Evolutionary conservation across 2,329 filamentous ascomycete genomes (phyloP), one percentile per base, ranked within the genome.

Genomic region (Venturiaceae sp.): DNA sequence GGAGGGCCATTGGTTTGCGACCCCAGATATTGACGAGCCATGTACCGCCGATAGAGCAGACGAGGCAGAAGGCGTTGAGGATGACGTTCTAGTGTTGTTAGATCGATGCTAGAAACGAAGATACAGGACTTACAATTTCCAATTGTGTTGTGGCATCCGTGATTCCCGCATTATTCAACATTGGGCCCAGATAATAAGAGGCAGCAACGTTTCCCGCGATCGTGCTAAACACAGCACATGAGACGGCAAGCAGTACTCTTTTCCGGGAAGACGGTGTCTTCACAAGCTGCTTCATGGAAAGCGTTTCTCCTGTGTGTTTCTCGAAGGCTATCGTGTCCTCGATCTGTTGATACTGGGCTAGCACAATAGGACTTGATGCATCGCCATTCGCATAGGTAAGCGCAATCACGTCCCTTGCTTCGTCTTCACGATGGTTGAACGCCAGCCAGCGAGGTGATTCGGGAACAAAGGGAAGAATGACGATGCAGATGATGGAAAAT

Each of bases 11-110:
- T 1, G 70, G 67, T 60, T 76, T 78, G 9, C 78, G 72, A 7
- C 78, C 77, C 69, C 74, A 72, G 26, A 55, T 65, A 16, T 74
- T 72, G 0, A 69, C 67, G 6, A 78, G 66, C 4, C 73, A 71
- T 1, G 77, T 79, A 0, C 78, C 78, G 1, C 66, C 39, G 0
- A 80, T 63, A 32, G 71, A 66, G 57, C 71, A 74, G 5, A 67
- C 64, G 0, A 81, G 67, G 57, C 76, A 80, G 72, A 73, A 81
- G 2, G 72, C 74, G 59, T 79, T 80, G n/a, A 81, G 67, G 1
- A 80, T 73, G 34, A 81, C 74, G 44, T 80, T 81, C 65, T 70
- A 26, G 13, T 32, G 2, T 30, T n/a, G 33, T 60, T 19, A 57
- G 58, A 37, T 41, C 4, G 5, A 6, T 11, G 9, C 3, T 44